Base-by-base conservation (phyloP, 2,329 filamentous ascomycete species). In the Phyllosticta citriasiana region DNA sequence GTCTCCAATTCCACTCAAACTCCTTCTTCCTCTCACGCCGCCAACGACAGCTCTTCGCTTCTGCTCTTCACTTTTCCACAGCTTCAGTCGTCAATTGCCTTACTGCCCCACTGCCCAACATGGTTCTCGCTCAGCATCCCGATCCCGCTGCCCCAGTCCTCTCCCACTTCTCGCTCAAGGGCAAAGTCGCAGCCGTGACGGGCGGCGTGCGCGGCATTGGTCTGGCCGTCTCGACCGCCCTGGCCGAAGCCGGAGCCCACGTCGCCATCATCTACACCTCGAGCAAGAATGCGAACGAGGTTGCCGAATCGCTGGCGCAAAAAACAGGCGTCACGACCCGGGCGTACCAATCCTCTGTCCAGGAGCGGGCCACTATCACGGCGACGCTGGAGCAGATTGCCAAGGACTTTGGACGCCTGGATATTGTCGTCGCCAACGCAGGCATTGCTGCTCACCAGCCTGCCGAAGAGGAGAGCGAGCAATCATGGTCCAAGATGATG, bases 261-360 rank as follows among this genome's bases (percentile, higher is more conserved):
- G 53, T 57, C 33, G 60, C 60, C 55, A 25, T 64, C 55, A 56
- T 65, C 3, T 68, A 67, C 62, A 62, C 56, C 25, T 65, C 63
- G 47, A 62, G 64, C 40, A 65, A 62, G 50, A 64, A 65, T 25
- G 65, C 33, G 51, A 30, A 55, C 53, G 22, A 60, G 62, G 65
- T 63, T 47, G 67, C 67, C 12, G 22, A 63, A 2, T 51, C 60
- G 16, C 61, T 68, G 12, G 63, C 65, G 6, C 40, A 63, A 22
- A 52, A 63, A 16, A 67, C 65, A 1, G 64, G 63, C 14, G 61
- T 56, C 2, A 56, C 22, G 4, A 65, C 66, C 4, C 62, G 65
- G 58, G 65, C 66, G 4, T 68, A 66, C 64, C 52, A 66, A 8
- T 63, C 64, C 6, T 52, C 57, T 1, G 67, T 68, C 1, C 55